These are phyloP conservation scores for Petunia secreta DNA, from an alignment of 257 asterid species.

Conservation along the genomic window DNA sequence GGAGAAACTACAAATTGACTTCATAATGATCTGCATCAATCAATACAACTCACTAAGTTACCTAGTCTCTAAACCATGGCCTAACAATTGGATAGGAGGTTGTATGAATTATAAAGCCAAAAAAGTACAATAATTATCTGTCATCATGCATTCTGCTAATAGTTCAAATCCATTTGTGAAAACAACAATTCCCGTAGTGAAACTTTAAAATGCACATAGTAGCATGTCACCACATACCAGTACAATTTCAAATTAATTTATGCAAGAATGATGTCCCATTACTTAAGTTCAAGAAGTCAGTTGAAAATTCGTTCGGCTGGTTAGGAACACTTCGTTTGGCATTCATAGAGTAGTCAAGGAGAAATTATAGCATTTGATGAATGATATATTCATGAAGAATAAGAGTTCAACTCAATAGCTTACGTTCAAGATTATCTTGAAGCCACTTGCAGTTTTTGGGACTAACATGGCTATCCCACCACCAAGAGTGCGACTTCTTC, in stretches of 20 bases:
- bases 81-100: neutral
- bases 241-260: constrained; percentile 2
- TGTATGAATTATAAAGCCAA: neutral
- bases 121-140: neutral
- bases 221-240: neutral
- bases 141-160: neutral
- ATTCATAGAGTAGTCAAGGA: neutral
- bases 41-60: too few relatives aligned
- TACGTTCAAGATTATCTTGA: constrained; percentile 86
- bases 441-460: constrained; percentile 89
- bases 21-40: too few relatives aligned
- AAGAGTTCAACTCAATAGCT: constrained; percentile 15
- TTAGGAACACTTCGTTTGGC: neutral
- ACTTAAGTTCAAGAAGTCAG: neutral
- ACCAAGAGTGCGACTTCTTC: constrained; percentile 83
- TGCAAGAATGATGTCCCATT: neutral
- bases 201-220: neutral
- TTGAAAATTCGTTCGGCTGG: neutral
- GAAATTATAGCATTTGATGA: neutral
- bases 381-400: neutral
- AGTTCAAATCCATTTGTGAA: constrained; percentile 8
- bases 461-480: constrained; percentile 94
- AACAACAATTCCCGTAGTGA: neutral
- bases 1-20: too few relatives aligned
- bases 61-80: too few relatives aligned